Evolutionary conservation across 1,139 yeast species (phyloP).

Genomic region (Candida mesenterica): DNA sequence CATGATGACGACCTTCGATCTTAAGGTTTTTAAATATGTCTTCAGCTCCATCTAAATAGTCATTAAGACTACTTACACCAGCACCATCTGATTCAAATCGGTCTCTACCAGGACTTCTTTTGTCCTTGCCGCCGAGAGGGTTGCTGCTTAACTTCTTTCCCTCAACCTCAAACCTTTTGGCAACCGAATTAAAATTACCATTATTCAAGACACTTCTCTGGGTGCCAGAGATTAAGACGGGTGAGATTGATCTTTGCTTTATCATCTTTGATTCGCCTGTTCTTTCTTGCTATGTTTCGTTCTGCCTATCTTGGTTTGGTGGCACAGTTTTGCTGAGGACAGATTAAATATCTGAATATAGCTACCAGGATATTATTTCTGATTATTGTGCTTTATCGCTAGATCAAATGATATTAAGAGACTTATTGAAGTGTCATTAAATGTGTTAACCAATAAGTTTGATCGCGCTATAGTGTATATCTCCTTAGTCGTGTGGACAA

Average conservation of each 20-base stretch:
- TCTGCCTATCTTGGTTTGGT: too few relatives aligned
- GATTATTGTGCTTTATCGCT: too few relatives aligned
- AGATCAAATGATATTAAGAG: too few relatives aligned
- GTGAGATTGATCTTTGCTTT: slow-evolving; percentile 5
- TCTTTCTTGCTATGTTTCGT: neutral
- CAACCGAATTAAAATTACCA: neutral
- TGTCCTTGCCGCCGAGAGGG: neutral
- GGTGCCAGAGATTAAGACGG: slow-evolving; percentile 3
- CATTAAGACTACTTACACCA: too few relatives aligned
- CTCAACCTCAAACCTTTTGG: neutral
- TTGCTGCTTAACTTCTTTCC: neutral
- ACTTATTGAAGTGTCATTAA: too few relatives aligned
- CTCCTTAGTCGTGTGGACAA: neutral
- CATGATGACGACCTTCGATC: neutral
- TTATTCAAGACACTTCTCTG: neutral
- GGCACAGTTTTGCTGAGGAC: too few relatives aligned
- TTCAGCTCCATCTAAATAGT: neutral
- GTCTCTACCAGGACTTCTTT: too few relatives aligned
- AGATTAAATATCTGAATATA: neutral
- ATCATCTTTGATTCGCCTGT: too few relatives aligned
- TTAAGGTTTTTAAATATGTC: neutral
- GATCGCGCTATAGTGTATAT: too few relatives aligned
- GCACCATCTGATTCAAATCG: too few relatives aligned
- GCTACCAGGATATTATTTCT: too few relatives aligned
- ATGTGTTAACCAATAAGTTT: too few relatives aligned